A percentile compares a stretch with the other conserved stretches of the same genome.
Evolutionary conservation across 345 rosid genomes (phyloP).

Genomic region (Salix suchowensis): DNA sequence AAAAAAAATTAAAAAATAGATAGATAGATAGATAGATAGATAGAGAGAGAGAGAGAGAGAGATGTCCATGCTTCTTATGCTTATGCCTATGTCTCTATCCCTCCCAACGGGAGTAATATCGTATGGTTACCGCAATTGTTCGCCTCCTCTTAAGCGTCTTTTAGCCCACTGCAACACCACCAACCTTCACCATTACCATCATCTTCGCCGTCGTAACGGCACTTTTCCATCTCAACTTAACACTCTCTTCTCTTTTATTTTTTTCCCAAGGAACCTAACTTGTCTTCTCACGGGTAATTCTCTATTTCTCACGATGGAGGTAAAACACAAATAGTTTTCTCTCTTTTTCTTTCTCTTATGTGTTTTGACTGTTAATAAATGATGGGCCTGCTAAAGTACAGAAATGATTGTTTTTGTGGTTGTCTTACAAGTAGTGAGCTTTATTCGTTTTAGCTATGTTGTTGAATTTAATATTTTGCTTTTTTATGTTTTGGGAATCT

Average conservation of each 20-base stretch:
- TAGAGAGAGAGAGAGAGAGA: neutral
- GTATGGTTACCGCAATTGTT: slow-evolving; percentile 37
- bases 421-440: neutral
- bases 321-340: slow-evolving; percentile 8
- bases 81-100: slow-evolving; percentile 10
- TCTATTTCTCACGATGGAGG: slow-evolving; percentile 63
- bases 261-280: slow-evolving; percentile 15
- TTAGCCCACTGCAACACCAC: slow-evolving; percentile 9
- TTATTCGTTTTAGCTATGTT: neutral
- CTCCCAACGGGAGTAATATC: slow-evolving; percentile 26
- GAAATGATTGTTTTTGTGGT: neutral
- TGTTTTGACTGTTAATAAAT: neutral
- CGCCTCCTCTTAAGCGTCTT: slow-evolving; percentile 33
- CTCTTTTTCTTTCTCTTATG: neutral
- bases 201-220: neutral
- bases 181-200: slow-evolving; percentile 6
- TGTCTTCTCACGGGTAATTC: slow-evolving; percentile 40
- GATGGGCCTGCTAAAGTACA: neutral
- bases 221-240: slow-evolving; percentile 4
- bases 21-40: too few relatives aligned
- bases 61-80: neutral
- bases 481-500: neutral
- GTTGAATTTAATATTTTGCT: neutral
- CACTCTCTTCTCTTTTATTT: slow-evolving; percentile 25
- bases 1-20: too few relatives aligned